These are phyloP conservation scores for Lupinus albus DNA, from an alignment of 306 rosid species.

Conservation along the genomic window DNA sequence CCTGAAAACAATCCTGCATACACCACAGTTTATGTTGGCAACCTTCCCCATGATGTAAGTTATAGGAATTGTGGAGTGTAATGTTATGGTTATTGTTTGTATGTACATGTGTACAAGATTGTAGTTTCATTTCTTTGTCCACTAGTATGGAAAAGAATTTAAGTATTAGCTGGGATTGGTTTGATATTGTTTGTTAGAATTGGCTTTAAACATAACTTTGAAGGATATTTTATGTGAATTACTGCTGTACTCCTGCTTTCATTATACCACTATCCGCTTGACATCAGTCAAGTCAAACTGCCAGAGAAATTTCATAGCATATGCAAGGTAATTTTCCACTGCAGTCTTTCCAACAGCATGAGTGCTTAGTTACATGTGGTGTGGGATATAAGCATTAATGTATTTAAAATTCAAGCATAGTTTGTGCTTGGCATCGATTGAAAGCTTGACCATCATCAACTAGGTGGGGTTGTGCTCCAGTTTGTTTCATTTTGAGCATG, in stretches of 20 bases:
- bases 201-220: conserved; percentile 19
- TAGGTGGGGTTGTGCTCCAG: neutral
- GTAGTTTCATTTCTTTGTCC: conserved; percentile 14
- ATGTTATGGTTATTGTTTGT: conserved; percentile 3
- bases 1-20: conserved; percentile 61
- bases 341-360: conserved; percentile 13
- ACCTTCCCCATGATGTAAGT: conserved; percentile 66
- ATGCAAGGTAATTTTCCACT: neutral
- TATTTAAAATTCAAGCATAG: conserved; percentile 8
- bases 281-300: neutral
- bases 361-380: conserved; percentile 15
- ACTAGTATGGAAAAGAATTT: conserved; percentile 2
- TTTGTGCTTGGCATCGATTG: neutral
- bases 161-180: conserved; percentile 26
- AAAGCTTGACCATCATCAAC: neutral
- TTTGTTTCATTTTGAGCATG: neutral
- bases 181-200: conserved; percentile 11
- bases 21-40: conserved; percentile 71
- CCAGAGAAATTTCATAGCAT: neutral
- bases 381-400: conserved; percentile 3
- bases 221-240: neutral
- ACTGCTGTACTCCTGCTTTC: neutral
- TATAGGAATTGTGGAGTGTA: too few species aligned
- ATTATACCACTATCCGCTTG: conserved; percentile 12
- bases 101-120: conserved; percentile 5